Percentiles rank a stretch among this genome's conserved stretches.
Evolutionary conservation across 2,329 filamentous ascomycete species (phyloP).

Genomic region (Nigrospora sphaerica): DNA sequence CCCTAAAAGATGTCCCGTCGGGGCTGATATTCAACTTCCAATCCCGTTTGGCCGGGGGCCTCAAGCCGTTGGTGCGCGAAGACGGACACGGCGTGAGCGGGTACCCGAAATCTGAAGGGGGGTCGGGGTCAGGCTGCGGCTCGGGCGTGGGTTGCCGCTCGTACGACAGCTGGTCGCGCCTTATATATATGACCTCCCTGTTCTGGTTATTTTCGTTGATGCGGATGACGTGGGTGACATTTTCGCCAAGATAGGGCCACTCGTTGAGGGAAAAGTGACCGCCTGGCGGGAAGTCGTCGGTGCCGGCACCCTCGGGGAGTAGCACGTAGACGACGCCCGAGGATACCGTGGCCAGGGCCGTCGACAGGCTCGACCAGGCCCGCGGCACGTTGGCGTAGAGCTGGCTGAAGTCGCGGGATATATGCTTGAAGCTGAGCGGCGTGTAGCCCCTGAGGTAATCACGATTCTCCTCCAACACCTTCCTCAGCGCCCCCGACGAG

Average conservation of each 20-base stretch:
- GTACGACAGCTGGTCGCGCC: neutral
- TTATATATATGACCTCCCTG: neutral
- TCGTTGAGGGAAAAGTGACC: neutral
- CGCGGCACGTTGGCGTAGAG: neutral
- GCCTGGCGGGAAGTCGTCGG: neutral
- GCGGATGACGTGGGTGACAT: neutral
- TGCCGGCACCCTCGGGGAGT: neutral
- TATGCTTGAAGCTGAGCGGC: neutral
- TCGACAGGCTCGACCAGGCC: neutral
- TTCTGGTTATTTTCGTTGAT: neutral
- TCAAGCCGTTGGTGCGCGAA: no score
- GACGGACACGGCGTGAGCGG: no score
- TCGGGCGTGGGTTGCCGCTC: no score
- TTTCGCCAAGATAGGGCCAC: neutral
- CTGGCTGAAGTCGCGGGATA: neutral
- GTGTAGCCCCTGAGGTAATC: neutral
- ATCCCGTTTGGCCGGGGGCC: no score
- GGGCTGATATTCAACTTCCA: no score
- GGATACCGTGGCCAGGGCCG: neutral
- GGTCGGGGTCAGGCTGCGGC: no score
- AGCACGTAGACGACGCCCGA: neutral
- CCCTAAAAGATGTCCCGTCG: no score
- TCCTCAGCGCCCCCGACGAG: neutral
- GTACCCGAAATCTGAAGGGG: no score
- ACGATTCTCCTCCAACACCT: neutral